Evolutionary conservation across 257 asterid genomes (phyloP), one percentile per base, ranked within the genome.

Genomic region (Ilex aquifolium): DNA sequence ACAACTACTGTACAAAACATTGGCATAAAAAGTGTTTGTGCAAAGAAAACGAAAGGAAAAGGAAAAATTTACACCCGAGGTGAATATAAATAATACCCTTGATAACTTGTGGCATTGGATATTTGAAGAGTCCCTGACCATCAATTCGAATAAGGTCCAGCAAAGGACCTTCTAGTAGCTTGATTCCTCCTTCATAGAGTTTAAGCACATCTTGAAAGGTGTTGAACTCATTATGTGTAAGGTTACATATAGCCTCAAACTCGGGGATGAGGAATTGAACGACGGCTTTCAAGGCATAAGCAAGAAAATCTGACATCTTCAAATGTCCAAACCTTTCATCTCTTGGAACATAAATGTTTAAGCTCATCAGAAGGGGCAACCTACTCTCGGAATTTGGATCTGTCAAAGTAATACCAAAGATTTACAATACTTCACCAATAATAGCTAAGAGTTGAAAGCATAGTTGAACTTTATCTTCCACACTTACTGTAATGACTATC

Each of bases 241-340:
- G 68, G 72, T 83, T 92, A 59, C 80, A 83, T 17, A 82, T 74
- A 54, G 81, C 85, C 79, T 69, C 60, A 21, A 90, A 70, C 78
- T 85, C 97, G 0, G 92, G 95, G 27, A 77, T 71, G 29, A 85
- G 74, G 65, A 85, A 72, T 70, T 90, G 95, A 60, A 78, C 74
- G 32, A 87, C 65, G 5, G 90, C 73, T 74, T 87, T 90, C 13
- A 87, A 75, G 15, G 85, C 92, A 66, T 87, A 82, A 4, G 85
- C 91, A 27, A 82, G 82, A 60, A 82, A 79, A 68, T 90, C 95
- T 27, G 95, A 72, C 87, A 87, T 74, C 81, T 90, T 87, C 74
- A 88, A 16, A 58, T 83, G 81, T 42, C 95, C 88, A 62, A 85
- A 87, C 56, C 80, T 73, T 79, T 90, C 97, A 42, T 90, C 97